These are phyloP conservation scores for Quercus suber DNA, from an alignment of 306 rosid species.

Conservation along the genomic window DNA sequence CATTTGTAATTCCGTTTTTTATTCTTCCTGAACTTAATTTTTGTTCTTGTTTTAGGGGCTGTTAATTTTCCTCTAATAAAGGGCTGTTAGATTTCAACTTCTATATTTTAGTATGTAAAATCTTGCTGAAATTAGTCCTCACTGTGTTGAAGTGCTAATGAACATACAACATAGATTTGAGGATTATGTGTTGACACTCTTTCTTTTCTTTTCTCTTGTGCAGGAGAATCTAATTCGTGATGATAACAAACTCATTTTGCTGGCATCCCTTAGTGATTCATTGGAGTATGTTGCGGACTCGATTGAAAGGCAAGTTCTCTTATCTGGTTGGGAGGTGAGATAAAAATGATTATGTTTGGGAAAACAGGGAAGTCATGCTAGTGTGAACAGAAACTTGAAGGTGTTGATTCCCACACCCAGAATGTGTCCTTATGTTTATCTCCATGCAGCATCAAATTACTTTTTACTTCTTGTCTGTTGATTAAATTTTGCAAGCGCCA, in stretches of 20 bases:
- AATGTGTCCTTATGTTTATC: neutral
- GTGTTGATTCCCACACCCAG: neutral
- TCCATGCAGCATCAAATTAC: neutral
- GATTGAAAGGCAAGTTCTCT: constrained; percentile 78
- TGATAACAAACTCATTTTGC: constrained; percentile 89
- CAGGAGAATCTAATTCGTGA: constrained; percentile 97
- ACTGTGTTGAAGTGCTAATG: neutral
- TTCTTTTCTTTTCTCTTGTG: constrained; percentile 23
- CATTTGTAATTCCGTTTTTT: constrained; percentile 5
- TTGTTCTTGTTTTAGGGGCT: neutral
- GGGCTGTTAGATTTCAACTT: neutral
- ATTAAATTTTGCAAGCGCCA: no score
- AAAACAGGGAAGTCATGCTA: constrained; percentile 4
- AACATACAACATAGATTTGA: neutral
- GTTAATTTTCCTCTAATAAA: neutral
- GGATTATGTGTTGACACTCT: constrained; percentile 9
- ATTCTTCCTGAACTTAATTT: neutral
- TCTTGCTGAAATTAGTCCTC: neutral
- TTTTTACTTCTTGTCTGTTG: no score
- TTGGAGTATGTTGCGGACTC: constrained; percentile 96
- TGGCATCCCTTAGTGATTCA: constrained; percentile 98
- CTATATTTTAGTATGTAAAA: constrained; percentile 1
- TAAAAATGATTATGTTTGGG: constrained; percentile 12
- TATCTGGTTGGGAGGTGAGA: constrained; percentile 1
- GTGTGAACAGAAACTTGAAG: neutral